A percentile compares a stretch with the other conserved stretches of the same genome.
Conservation (phyloP, 305 asterid species). For the Fraxinus paxiana region DNA sequence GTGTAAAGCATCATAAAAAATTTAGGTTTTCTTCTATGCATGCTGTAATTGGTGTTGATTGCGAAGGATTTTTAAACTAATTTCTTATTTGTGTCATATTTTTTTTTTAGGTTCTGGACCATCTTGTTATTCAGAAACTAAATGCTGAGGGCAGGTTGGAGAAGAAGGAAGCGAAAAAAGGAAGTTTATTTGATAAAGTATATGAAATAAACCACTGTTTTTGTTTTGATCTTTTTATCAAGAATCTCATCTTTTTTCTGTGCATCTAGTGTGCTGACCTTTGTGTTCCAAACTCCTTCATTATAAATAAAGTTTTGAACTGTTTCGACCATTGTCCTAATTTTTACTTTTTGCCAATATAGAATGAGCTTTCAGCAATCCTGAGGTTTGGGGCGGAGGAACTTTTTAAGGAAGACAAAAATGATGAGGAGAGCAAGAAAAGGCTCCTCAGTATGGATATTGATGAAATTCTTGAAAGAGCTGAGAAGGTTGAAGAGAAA, state of each 20-base stretch:
- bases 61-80: neutral
- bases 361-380: constrained; percentile 98
- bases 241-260: neutral
- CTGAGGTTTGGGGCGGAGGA: constrained; percentile 99
- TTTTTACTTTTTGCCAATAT: constrained; percentile 26
- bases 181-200: constrained; percentile 76
- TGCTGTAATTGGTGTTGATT: neutral
- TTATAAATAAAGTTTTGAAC: neutral
- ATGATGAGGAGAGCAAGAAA: constrained; percentile 94
- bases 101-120: constrained; percentile 79
- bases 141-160: constrained; percentile 98
- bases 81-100: constrained; percentile 22
- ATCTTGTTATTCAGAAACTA: constrained; percentile 92
- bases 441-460: constrained; percentile 91
- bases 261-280: constrained; percentile 11
- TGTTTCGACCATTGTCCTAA: neutral
- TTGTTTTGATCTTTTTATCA: constrained; percentile 15
- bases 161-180: constrained; percentile 94
- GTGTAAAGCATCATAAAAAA: constrained; percentile 7
- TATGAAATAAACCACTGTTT: constrained; percentile 3
- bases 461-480: constrained; percentile 99
- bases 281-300: neutral
- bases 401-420: constrained; percentile 82
- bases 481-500: constrained; percentile 97
- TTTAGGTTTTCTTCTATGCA: neutral